A percentile compares a stretch with the other conserved stretches of the same genome.
Evolutionary conservation across 345 rosid species (phyloP).

Genomic region (Salix suchowensis): DNA sequence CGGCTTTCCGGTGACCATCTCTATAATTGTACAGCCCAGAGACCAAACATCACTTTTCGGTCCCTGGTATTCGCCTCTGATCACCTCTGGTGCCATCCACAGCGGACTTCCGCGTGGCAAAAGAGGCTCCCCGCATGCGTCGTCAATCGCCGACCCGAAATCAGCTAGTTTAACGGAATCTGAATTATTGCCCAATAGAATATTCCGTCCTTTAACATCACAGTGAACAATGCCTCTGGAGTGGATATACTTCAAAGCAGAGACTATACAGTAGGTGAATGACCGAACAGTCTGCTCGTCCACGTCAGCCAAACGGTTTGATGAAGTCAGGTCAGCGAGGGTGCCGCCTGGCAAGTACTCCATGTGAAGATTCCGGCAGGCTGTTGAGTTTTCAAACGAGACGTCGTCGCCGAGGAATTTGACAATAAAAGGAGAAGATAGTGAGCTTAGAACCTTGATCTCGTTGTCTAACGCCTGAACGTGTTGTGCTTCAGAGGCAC

Average conservation of each 20-base stretch:
- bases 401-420: conserved; percentile 50
- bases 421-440: conserved; percentile 46
- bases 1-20: conserved; percentile 68
- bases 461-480: conserved; percentile 52
- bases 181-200: conserved; percentile 37
- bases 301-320: conserved; percentile 7
- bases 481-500: conserved; percentile 33
- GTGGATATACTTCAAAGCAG: conserved; percentile 56
- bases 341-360: conserved; percentile 63
- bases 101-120: conserved; percentile 78
- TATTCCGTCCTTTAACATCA: conserved; percentile 66
- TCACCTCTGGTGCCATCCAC: conserved; percentile 94
- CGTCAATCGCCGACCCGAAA: conserved; percentile 56
- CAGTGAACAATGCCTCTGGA: conserved; percentile 62
- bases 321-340: conserved; percentile 36
- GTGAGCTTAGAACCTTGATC: conserved; percentile 44
- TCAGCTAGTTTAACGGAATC: conserved; percentile 59
- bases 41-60: conserved; percentile 87
- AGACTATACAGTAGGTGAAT: conserved; percentile 48
- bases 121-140: neutral
- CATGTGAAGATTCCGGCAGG: conserved; percentile 57
- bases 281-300: conserved; percentile 41
- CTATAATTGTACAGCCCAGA: conserved; percentile 64
- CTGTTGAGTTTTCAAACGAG: conserved; percentile 23
- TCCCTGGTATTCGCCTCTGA: conserved; percentile 60